Percentiles rank a stretch among this genome's conserved stretches.
These are phyloP conservation scores for Skeletonema potamos DNA, from an alignment of 108 stramenopile species.

Conservation along the genomic window DNA sequence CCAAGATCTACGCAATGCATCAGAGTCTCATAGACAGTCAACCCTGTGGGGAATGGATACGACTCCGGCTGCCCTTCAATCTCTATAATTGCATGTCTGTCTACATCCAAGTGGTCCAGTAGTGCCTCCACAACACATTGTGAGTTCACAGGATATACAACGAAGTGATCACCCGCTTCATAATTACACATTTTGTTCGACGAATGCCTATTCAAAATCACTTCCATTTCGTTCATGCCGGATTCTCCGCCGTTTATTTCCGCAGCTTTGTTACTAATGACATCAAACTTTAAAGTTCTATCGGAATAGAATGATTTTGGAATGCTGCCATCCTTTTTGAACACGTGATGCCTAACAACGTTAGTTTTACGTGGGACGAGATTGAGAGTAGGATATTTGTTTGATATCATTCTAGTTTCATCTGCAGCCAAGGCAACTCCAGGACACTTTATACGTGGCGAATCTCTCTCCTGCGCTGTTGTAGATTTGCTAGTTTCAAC, in stretches of 20 bases:
- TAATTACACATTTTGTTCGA: slow-evolving; percentile 23
- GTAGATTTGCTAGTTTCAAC: neutral
- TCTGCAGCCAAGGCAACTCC: slow-evolving; percentile 35
- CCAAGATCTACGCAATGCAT: slow-evolving; percentile 55
- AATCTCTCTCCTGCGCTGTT: neutral
- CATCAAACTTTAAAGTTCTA: slow-evolving; percentile 29
- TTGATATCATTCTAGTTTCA: slow-evolving; percentile 29
- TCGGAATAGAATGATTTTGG: slow-evolving; percentile 40
- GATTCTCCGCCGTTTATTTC: slow-evolving; percentile 44
- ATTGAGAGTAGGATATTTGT: slow-evolving; percentile 41
- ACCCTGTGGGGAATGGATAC: slow-evolving; percentile 61
- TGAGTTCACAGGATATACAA: slow-evolving; percentile 68
- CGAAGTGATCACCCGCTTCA: slow-evolving; percentile 65
- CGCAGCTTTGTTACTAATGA: slow-evolving; percentile 40
- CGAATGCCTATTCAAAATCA: slow-evolving; percentile 1
- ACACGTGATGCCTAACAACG: slow-evolving; percentile 43
- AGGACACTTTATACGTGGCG: slow-evolving; percentile 7
- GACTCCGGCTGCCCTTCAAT: slow-evolving; percentile 25
- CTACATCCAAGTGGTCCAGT: slow-evolving; percentile 42
- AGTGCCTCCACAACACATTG: slow-evolving; percentile 20
- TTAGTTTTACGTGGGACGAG: slow-evolving; percentile 29
- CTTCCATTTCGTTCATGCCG: slow-evolving; percentile 58
- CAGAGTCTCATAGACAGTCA: slow-evolving; percentile 64
- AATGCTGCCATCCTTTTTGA: slow-evolving; percentile 38
- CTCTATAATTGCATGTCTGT: slow-evolving; percentile 21